These are phyloP conservation scores for Trichoderma guizhouense DNA, from an alignment of 2,329 filamentous ascomycete species.

Conservation along the genomic window DNA sequence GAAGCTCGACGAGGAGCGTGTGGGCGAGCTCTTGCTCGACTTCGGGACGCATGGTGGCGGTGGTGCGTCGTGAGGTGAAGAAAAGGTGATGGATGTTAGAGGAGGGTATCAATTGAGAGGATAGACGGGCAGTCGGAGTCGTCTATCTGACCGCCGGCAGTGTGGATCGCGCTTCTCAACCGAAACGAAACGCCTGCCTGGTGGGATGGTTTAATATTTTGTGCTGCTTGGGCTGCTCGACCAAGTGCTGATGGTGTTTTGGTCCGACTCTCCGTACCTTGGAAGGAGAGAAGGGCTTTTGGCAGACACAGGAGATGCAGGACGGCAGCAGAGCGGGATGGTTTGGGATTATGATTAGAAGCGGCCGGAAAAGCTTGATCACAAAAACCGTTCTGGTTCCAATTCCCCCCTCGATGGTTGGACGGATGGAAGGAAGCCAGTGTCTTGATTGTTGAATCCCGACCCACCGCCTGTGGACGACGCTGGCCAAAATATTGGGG, in stretches of 20 bases:
- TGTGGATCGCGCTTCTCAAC: constrained; percentile 7
- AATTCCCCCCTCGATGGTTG: constrained; percentile 19
- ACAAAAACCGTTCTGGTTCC: not conserved
- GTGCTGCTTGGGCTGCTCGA: constrained; percentile 6
- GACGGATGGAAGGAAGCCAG: constrained; percentile 24
- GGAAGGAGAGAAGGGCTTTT: constrained; percentile 15
- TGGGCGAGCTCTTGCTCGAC: constrained; percentile 98
- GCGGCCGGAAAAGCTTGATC: constrained; percentile 4
- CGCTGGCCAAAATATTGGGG: constrained; percentile 34
- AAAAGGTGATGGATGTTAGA: not conserved
- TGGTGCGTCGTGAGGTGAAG: constrained; percentile 24
- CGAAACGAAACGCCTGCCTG: not conserved
- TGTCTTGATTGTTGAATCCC: constrained; percentile 36
- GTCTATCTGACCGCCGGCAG: constrained; percentile 2
- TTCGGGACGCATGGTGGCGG: constrained; percentile 84
- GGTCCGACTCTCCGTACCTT: constrained; percentile 23
- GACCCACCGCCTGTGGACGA: constrained; percentile 34
- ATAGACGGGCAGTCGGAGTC: not conserved
- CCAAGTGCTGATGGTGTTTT: constrained; percentile 9
- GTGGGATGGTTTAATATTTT: not conserved
- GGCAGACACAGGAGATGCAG: not conserved
- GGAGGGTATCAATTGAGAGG: constrained; percentile 6
- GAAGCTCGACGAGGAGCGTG: constrained; percentile 95
- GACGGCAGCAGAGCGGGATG: constrained; percentile 16
- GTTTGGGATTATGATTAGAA: constrained; percentile 20